Evolutionary conservation across 495 filamentous ascomycete genomes (phyloP).

Genomic region (Daldinia grandis): DNA sequence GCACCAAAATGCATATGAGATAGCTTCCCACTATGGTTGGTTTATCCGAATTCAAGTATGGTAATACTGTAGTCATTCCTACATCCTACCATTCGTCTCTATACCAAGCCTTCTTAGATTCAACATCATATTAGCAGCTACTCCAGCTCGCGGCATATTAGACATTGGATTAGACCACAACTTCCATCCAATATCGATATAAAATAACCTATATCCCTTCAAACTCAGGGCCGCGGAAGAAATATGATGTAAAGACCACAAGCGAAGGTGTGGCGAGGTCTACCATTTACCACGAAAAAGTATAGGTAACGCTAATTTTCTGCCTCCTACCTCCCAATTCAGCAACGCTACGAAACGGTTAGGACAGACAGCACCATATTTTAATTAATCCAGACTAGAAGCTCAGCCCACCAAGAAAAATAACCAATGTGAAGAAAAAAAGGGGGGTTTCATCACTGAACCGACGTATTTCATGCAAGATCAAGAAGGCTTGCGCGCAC

Average conservation of each 20-base stretch:
- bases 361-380: constrained; percentile 14
- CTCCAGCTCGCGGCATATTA: constrained; percentile 14
- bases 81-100: background rate
- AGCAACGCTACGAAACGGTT: constrained; percentile 12
- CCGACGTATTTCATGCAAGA: background rate
- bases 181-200: no score
- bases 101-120: no score
- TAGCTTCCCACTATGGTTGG: no score
- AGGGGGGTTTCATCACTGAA: background rate
- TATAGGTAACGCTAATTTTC: constrained; percentile 19
- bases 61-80: no score
- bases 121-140: background rate
- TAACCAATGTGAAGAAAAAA: constrained; percentile 14
- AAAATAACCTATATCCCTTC: no score
- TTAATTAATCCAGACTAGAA: constrained; percentile 12
- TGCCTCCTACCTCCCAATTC: background rate
- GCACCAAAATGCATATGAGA: no score
- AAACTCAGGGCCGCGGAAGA: no score
- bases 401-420: constrained; percentile 17
- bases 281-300: background rate
- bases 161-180: no score
- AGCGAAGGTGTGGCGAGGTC: background rate
- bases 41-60: no score
- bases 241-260: no score
- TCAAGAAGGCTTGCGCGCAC: constrained; percentile 19